Conservation (phyloP, 306 rosid genomes). For the Hylodesmum podocarpum region DNA sequence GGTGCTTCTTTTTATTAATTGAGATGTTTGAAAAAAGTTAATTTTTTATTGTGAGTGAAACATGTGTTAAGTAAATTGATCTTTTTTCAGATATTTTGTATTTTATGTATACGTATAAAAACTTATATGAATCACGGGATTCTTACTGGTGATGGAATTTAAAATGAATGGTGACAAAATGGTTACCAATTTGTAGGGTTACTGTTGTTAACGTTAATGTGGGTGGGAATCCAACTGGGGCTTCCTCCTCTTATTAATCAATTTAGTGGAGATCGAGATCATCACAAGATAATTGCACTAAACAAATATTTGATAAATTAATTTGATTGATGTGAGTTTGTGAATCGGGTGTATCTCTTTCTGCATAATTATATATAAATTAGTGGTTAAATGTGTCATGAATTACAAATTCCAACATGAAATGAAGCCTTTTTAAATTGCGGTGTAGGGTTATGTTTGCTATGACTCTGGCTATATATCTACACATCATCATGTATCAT, state of each 20-base stretch:
- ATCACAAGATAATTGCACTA: conserved; percentile 21
- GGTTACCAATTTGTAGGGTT: not conserved
- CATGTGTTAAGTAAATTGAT: not conserved
- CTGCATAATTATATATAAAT: not conserved
- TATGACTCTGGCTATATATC: no score
- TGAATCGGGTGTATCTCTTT: not conserved
- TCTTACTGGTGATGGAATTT: not conserved
- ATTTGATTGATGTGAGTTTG: not conserved
- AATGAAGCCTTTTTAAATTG: not conserved
- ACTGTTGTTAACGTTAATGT: not conserved
- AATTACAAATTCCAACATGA: not conserved
- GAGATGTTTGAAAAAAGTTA: not conserved
- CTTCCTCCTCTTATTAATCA: not conserved
- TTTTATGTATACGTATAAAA: not conserved
- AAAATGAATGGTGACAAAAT: not conserved
- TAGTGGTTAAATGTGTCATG: conserved; percentile 12
- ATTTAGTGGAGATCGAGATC: conserved; percentile 31
- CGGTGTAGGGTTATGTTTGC: no score
- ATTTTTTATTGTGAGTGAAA: not conserved
- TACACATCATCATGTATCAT: no score
- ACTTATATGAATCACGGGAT: not conserved
- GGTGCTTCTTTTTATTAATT: not conserved
- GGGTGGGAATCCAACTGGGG: conserved; percentile 14
- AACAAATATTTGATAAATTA: not conserved
- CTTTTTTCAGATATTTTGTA: not conserved